Evolutionary conservation across 805 yeast genomes (phyloP).

Genomic region (Candida verbasci): DNA sequence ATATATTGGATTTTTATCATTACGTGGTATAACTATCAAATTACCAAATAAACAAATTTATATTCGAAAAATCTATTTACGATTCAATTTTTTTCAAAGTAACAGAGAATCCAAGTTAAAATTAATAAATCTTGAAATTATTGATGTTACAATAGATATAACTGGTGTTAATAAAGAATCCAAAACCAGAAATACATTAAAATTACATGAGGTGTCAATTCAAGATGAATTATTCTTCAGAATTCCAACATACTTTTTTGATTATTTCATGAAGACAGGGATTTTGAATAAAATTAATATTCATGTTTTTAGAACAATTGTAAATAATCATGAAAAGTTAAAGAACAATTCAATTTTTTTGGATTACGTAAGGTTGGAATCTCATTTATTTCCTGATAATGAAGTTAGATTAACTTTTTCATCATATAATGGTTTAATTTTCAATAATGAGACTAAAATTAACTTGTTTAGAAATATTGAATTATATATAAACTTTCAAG

Average conservation of each 20-base stretch:
- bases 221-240: conserved; percentile 10
- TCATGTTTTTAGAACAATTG: conserved; percentile 16
- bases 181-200: conserved; percentile 3
- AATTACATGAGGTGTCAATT: conserved; percentile 4
- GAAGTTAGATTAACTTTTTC: conserved; percentile 9
- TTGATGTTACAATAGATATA: conserved; percentile 14
- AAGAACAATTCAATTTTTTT: conserved; percentile 14
- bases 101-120: conserved; percentile 21
- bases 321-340: conserved; percentile 10
- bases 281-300: conserved; percentile 22
- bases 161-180: not conserved
- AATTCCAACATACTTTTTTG: conserved; percentile 18
- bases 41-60: conserved; percentile 11
- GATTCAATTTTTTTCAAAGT: conserved; percentile 18
- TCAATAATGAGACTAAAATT: conserved; percentile 13
- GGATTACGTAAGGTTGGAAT: conserved; percentile 21
- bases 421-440: conserved; percentile 19
- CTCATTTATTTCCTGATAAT: conserved; percentile 12
- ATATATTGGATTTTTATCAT: conserved; percentile 27
- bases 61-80: conserved; percentile 16
- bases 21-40: conserved; percentile 21
- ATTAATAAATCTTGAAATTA: conserved; percentile 23
- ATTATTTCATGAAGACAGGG: conserved; percentile 14
- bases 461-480: conserved; percentile 23
- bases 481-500: conserved; percentile 17